Base-by-base conservation (phyloP, 352 stramenopile species). In the Globisporangium cystogenes region DNA sequence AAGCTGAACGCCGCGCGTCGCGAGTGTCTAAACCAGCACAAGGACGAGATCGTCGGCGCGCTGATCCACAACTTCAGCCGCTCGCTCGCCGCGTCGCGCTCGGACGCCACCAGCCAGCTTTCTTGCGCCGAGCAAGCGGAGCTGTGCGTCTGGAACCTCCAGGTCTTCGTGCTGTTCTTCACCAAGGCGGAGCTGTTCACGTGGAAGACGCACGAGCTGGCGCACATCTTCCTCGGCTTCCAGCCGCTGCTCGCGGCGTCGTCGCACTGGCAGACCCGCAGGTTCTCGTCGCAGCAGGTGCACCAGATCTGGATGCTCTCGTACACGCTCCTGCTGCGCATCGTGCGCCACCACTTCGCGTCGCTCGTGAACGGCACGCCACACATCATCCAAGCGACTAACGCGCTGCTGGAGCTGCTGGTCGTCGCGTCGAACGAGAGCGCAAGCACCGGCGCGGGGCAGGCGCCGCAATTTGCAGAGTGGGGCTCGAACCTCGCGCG, bases 401-500 rank as follows among this genome's bases (percentile, higher is more conserved):
- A 87, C 45, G 66, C 74, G 21, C 62, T 95, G 31, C 53, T 95
- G 29, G 72, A 78, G n/a, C 49, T 92, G 44, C 67, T 95, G 1
- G 57, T 90, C 14, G 14, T 53, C 0, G 43, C 48, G 4, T 71
- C 62, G 10, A 47, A 45, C 6, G 24, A 26, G 40, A 24, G 40
- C n/a, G 27, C n/a, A 12, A 10, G 20, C 46, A 41, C 12, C 11
- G 41, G 54, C 1, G 40, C 12, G 3, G 20, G 49, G 12, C 44
- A 33, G 26, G 53, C 57, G 37, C 47, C 57, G 0, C 44, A 61
- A 23, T 62, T 66, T 45, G 58, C 63, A 1, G 75, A 90, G 49
- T 95, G 84, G 84, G 78, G 70, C 44, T 87, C 78, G n/a, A 95
- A 95, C 59, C 65, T 95, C 20, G 81, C 82, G 24, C 84, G 84